Evolutionary conservation across 345 rosid genomes (phyloP), one percentile per base, ranked within the genome.

Genomic region (Erysimum cheiranthoides): DNA sequence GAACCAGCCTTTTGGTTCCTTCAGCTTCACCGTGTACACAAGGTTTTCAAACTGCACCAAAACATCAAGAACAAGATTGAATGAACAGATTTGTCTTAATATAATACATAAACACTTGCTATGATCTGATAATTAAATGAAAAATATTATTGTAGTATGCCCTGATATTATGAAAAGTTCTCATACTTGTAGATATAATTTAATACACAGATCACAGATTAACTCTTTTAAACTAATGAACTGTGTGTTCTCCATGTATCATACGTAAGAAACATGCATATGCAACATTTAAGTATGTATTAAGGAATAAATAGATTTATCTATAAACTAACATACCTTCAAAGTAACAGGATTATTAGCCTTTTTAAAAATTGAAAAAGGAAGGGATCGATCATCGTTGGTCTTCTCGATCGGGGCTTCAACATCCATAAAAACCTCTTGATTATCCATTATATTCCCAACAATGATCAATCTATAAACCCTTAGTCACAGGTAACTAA

Each of bases 41-140:
- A 84, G 78, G 45, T 88, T 88, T 76, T 82, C 87, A 78, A 88
- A 86, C 90, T 88, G 85, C 5, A 35, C 63, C 52, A 49, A 30
- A 35, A 40, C 34, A 69, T 56, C 77, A 60, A 49, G 25, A 32
- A 42, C 49, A 66, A 50, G 52, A 69, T 35, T 45, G 28, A 71
- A 71, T 56, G 11, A 70, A 7, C 7, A 68, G 6, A 42, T 56
- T 18, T 45, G 1, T 27, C 17, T 47, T 49, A 49, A 13, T 5
- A 38, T 53, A 74, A 14, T 14, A 34, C 72, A 66, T 18, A 2
- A 30, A 39, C 17, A 50, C n/a, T 42, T 14, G n/a, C 9, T 12
- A 56, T 21, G 16, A 43, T 54, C 36, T 31, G 10, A 38, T n/a
- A 51, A 64, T 39, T 8, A 28, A 42, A 31, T 4, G 31, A 31